Evolutionary conservation across 2,329 filamentous ascomycete species (phyloP).

Genomic region (Xenoacremonium recifei): DNA sequence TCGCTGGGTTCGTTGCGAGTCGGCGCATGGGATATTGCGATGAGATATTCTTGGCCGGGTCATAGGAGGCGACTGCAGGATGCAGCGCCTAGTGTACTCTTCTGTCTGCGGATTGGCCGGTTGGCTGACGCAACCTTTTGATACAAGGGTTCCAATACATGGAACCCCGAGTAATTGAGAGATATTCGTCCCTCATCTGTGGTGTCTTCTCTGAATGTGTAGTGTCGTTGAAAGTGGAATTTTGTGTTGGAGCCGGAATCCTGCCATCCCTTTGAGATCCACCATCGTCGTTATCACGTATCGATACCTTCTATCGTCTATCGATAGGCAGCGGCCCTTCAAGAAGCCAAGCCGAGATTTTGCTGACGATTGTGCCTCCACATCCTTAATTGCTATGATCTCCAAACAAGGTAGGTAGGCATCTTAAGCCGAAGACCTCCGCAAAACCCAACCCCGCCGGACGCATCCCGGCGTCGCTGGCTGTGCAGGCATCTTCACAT

Average conservation of each 20-base stretch:
- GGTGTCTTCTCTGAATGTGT: too few relatives aligned
- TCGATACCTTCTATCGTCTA: not conserved
- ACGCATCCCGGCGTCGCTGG: too few relatives aligned
- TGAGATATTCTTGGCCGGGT: conserved; percentile 39
- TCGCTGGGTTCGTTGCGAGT: conserved; percentile 39
- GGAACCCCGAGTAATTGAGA: conserved; percentile 21
- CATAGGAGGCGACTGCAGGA: conserved; percentile 25
- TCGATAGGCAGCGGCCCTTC: too few relatives aligned
- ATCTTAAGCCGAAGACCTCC: too few relatives aligned
- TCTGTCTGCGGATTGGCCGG: conserved; percentile 19
- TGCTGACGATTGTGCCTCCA: too few relatives aligned
- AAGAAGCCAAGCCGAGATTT: too few relatives aligned
- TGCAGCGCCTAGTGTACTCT: conserved; percentile 28
- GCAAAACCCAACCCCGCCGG: too few relatives aligned
- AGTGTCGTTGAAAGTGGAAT: not conserved
- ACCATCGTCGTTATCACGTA: not conserved
- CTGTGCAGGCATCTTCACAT: too few relatives aligned
- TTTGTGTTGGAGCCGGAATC: not conserved
- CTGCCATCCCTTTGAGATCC: not conserved
- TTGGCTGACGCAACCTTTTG: conserved; percentile 9
- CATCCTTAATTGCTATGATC: too few relatives aligned
- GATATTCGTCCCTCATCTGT: conserved; percentile 5
- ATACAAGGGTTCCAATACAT: conserved; percentile 12
- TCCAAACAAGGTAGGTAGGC: too few relatives aligned
- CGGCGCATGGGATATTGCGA: conserved; percentile 43